A percentile compares a stretch with the other conserved stretches of the same genome.
These are phyloP conservation scores for Macaranga tanarius DNA, from an alignment of 441 rosid species.

Conservation along the genomic window DNA sequence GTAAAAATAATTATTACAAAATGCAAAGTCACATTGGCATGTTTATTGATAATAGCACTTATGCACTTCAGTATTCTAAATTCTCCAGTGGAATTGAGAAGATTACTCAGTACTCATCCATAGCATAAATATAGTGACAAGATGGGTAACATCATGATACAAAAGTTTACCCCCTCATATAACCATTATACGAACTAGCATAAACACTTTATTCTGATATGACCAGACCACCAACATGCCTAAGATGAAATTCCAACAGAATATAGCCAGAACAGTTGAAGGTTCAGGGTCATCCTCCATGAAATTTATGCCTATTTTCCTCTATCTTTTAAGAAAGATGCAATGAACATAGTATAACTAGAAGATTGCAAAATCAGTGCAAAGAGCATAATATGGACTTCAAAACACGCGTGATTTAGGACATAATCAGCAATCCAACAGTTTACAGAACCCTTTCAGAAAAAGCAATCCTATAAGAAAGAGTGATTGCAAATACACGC, in stretches of 20 bases:
- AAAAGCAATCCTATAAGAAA: background rate
- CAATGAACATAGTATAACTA: background rate
- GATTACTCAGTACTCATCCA: background rate
- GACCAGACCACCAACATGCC: background rate
- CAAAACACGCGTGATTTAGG: background rate
- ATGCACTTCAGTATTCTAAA: background rate
- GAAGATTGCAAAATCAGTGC: constrained; percentile 1
- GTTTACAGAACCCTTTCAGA: too few species aligned
- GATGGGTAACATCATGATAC: background rate
- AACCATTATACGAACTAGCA: background rate
- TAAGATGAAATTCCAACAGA: constrained; percentile 1
- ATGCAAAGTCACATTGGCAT: background rate
- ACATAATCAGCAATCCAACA: background rate
- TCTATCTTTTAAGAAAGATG: background rate
- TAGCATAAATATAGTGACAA: background rate
- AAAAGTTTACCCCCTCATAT: background rate
- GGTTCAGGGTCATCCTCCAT: background rate
- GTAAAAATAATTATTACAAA: background rate
- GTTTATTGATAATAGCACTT: background rate
- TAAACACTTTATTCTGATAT: background rate
- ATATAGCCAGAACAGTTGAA: background rate
- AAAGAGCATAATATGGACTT: background rate
- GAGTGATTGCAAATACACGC: background rate
- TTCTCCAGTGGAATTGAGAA: background rate
- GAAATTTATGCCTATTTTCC: background rate